Conservation (phyloP, 2,329 filamentous ascomycete genomes). For the Colletotrichum coccodes region DNA sequence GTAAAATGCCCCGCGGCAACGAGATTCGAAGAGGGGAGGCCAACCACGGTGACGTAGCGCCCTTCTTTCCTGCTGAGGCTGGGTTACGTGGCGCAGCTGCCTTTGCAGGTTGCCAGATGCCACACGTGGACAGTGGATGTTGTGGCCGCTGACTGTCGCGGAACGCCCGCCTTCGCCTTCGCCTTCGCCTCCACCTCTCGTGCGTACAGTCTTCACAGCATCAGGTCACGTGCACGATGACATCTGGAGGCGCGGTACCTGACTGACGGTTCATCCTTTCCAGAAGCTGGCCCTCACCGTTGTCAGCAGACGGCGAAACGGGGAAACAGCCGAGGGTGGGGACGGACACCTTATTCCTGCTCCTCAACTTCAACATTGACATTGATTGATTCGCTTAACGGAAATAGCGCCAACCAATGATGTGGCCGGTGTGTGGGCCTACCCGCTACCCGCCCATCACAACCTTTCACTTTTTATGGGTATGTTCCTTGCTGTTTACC, state of each 20-base stretch:
- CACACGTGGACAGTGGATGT: neutral
- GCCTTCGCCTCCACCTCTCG: no score
- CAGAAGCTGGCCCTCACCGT: neutral
- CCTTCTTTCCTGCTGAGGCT: neutral
- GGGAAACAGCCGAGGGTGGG: neutral
- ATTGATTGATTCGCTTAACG: neutral
- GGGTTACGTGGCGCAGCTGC: constrained; percentile 11
- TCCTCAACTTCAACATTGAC: neutral
- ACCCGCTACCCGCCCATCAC: neutral
- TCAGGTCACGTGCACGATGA: neutral
- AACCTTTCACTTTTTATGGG: neutral
- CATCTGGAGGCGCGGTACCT: neutral
- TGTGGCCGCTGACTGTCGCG: neutral
- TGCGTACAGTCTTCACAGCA: neutral
- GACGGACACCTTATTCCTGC: neutral
- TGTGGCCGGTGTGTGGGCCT: neutral
- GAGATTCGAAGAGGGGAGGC: neutral
- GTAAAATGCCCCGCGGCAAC: neutral
- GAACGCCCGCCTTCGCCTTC: no score
- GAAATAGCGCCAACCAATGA: neutral
- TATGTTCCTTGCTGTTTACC: neutral
- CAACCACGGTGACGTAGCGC: constrained; percentile 15
- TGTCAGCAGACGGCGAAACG: neutral
- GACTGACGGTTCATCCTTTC: neutral
- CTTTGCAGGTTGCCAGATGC: neutral